These are phyloP conservation scores for Perkinsela sp. DNA, from an alignment of 208 protist genomes.

Conservation along the genomic window DNA sequence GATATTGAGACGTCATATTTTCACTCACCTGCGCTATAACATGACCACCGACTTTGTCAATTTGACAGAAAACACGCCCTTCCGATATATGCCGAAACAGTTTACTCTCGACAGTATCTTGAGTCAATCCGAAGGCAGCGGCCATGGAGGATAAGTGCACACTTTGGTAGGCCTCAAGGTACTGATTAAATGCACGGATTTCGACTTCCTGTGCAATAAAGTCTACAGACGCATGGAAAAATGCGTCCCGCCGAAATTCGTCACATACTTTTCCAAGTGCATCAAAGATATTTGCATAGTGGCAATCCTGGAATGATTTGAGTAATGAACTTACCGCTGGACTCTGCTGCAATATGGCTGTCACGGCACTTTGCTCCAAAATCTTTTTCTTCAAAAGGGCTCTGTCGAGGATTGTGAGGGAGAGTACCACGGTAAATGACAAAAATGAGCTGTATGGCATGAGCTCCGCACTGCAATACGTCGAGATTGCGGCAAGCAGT, in stretches of 20 bases:
- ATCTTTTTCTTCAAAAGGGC: conserved; percentile 57
- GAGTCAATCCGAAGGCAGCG: conserved; percentile 68
- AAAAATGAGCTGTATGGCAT: conserved; percentile 75
- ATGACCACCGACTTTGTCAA: conserved; percentile 84
- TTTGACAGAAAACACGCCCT: conserved; percentile 79
- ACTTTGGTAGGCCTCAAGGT: conserved; percentile 90
- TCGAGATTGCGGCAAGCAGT: conserved; percentile 81
- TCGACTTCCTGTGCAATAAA: conserved; percentile 89
- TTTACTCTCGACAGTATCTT: conserved; percentile 59
- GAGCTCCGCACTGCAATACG: conserved; percentile 84
- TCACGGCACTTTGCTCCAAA: conserved; percentile 52
- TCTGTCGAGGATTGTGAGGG: conserved; percentile 53
- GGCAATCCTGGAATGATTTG: conserved; percentile 74
- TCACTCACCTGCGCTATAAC: conserved; percentile 84
- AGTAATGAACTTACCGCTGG: conserved; percentile 56
- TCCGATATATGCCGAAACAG: conserved; percentile 85
- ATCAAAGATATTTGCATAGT: conserved; percentile 72
- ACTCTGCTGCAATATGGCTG: conserved; percentile 45
- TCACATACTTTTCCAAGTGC: conserved; percentile 67
- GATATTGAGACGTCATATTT: conserved; percentile 80
- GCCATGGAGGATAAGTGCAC: conserved; percentile 83
- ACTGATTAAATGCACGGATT: conserved; percentile 84
- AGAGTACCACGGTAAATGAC: conserved; percentile 69
- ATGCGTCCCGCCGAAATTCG: conserved; percentile 56
- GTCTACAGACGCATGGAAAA: conserved; percentile 61